These are phyloP conservation scores for Crinitomyces ghanaensis DNA, from an alignment of 805 yeast species.

Conservation along the genomic window DNA sequence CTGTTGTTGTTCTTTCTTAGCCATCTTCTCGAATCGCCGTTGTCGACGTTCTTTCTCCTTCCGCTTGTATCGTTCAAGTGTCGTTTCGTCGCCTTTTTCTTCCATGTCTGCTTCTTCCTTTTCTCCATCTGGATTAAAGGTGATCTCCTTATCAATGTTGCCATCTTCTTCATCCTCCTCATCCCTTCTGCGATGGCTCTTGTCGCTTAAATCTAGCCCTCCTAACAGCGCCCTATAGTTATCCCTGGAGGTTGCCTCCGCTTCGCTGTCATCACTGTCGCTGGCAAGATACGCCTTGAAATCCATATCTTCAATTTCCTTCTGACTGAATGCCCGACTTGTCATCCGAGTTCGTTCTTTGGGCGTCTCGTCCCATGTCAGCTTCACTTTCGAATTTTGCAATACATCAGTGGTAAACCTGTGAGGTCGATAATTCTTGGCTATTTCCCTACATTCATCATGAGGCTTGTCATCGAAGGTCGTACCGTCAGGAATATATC, in stretches of 20 bases:
- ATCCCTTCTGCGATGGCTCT: conserved; percentile 6
- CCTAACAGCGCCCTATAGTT: conserved; percentile 46
- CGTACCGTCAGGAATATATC: conserved; percentile 91
- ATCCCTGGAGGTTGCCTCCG: conserved; percentile 32
- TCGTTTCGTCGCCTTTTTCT: conserved; percentile 48
- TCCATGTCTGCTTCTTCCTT: conserved; percentile 26
- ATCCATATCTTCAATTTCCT: conserved; percentile 38
- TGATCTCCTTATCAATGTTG: conserved; percentile 84
- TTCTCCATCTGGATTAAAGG: conserved; percentile 77
- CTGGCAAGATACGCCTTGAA: conserved; percentile 63
- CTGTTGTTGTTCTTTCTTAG: conserved; percentile 54
- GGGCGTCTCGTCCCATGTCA: conserved; percentile 99
- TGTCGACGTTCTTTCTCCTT: conserved; percentile 90
- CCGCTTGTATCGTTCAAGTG: conserved; percentile 69
- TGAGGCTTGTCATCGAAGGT: conserved; percentile 67
- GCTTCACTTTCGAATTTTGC: conserved; percentile 89
- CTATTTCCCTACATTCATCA: conserved; percentile 62
- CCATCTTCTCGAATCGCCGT: conserved; percentile 64
- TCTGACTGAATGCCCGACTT: conserved; percentile 70
- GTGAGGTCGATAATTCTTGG: conserved; percentile 68
- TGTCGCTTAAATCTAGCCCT: conserved; percentile 7
- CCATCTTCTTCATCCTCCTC: conserved; percentile 9
- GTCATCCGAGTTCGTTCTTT: conserved; percentile 71
- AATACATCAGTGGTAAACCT: conserved; percentile 87
- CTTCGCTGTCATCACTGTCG: conserved; percentile 49